Evolutionary conservation across 2,329 filamentous ascomycete species (phyloP), one percentile per base, ranked within the genome.

Genomic region (Exophiala xenobiotica): DNA sequence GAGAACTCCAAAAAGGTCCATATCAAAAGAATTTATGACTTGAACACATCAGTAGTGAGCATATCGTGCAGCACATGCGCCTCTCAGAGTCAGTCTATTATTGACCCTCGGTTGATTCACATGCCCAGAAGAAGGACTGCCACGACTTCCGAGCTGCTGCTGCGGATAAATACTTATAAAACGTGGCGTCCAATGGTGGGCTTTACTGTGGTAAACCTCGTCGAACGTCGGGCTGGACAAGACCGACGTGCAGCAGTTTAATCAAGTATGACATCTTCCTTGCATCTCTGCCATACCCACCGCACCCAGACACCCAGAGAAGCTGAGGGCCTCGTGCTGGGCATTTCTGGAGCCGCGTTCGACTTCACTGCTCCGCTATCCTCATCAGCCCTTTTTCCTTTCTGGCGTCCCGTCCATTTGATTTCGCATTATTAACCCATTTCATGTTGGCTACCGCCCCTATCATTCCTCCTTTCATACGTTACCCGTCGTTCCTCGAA

Each of bases 161-260:
- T n/a, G n/a, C n/a, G n/a, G n/a, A n/a, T n/a, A n/a, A n/a, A n/a
- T n/a, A n/a, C n/a, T n/a, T n/a, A n/a, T n/a, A n/a, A n/a, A n/a
- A n/a, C n/a, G 31, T 8, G 31, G 31, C 31, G 31, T 35, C 31
- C 31, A 35, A 35, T 35, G 31, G 11, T 14, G 3, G 3, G 9
- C 19, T 18, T 39, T 6, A 22, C 14, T 19, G 11, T 24, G 23
- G 12, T 14, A 14, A 18, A 16, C 41, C 23, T 31, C 22, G 41
- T 31, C 41, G 24, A 18, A 11, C 14, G n/a, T 20, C 19, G 38
- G 20, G 2, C 24, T 11, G 2, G 9, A 44, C 22, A n/a, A n/a
- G n/a, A 44, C 41, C 41, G 41, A 44, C 22, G 14, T 44, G 41
- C 41, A 44, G 23, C 37, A 12, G 9, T 27, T 27, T 23, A 29